A percentile compares a stretch with the other conserved stretches of the same genome.
phyloP scores from a whole-genome alignment of 2,329 filamentous ascomycete species.

The Ophiostoma tasmaniense region DNA sequence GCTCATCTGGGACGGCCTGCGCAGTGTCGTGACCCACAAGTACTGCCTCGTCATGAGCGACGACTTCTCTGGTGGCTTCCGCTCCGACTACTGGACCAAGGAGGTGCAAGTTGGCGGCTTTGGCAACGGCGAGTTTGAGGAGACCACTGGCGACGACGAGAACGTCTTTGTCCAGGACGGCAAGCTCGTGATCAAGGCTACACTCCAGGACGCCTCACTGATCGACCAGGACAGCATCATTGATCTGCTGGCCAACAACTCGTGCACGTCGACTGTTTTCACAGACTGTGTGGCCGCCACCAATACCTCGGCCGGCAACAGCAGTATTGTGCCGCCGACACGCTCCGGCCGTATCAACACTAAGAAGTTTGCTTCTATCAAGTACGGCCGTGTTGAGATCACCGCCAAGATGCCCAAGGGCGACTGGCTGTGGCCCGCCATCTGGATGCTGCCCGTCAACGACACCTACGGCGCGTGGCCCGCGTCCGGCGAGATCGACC shows the following conservation, averaged over 20 bases:
- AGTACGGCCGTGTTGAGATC: constrained; percentile 75
- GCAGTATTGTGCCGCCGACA: constrained; percentile 67
- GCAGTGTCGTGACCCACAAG: constrained; percentile 63
- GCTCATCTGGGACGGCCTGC: constrained; percentile 66
- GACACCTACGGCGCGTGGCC: constrained; percentile 71
- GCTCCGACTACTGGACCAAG: constrained; percentile 59
- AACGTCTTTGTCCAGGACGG: constrained; percentile 68
- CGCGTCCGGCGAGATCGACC: constrained; percentile 73
- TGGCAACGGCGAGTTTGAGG: constrained; percentile 73
- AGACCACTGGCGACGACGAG: constrained; percentile 62
- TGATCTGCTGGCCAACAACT: constrained; percentile 56
- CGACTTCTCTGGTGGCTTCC: constrained; percentile 51
- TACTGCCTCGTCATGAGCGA: constrained; percentile 63
- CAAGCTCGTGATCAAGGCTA: constrained; percentile 65
- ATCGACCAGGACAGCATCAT: constrained; percentile 59
- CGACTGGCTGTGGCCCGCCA: constrained; percentile 88
- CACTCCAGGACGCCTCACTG: constrained; percentile 59
- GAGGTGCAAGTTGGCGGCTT: constrained; percentile 69
- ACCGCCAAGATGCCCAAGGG: constrained; percentile 65
- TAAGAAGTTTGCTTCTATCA: constrained; percentile 60
- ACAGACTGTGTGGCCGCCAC: constrained; percentile 60
- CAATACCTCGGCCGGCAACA: constrained; percentile 61
- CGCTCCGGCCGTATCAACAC: constrained; percentile 73
- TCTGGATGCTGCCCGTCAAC: constrained; percentile 75
- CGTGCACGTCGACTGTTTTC: constrained; percentile 55